Percentiles rank a stretch among this genome's conserved stretches.
Conservation (phyloP, 257 asterid species). For the Perilla frutescens region DNA sequence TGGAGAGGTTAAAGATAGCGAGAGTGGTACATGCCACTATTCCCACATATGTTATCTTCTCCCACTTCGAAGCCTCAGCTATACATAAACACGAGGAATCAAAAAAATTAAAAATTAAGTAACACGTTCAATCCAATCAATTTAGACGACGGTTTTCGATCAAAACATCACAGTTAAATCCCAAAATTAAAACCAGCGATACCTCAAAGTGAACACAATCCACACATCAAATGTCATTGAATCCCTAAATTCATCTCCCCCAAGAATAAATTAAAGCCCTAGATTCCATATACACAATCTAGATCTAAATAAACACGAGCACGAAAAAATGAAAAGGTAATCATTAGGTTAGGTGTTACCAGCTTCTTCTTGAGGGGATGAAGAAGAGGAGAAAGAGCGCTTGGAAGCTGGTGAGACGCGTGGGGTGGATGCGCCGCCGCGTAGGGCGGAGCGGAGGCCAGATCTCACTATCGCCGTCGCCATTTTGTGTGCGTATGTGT, state of each 20-base stretch:
- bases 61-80: slow-evolving; percentile 95
- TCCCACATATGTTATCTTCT: slow-evolving; percentile 75
- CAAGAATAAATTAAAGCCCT: slow-evolving; percentile 1
- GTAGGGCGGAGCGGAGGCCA: slow-evolving; percentile 77
- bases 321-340: not conserved
- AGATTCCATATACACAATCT: not conserved
- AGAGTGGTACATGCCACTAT: slow-evolving; percentile 55
- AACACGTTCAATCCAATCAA: slow-evolving; percentile 3
- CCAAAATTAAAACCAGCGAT: not conserved
- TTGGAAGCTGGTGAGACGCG: slow-evolving; percentile 55
- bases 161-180: slow-evolving; percentile 4
- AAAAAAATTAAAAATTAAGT: not conserved
- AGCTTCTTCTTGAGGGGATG: slow-evolving; percentile 78
- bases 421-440: slow-evolving; percentile 60
- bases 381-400: slow-evolving; percentile 70
- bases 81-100: slow-evolving; percentile 6
- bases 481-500: slow-evolving; percentile 44
- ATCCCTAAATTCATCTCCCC: slow-evolving; percentile 30
- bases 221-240: slow-evolving; percentile 13
- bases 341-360: slow-evolving; percentile 46
- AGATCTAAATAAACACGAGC: not conserved
- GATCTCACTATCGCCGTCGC: slow-evolving; percentile 88
- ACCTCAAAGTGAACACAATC: not conserved
- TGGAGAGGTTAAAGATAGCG: slow-evolving; percentile 56
- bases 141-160: not conserved